Base-by-base conservation (phyloP, 2,329 filamentous ascomycete genomes). In the Fusarium odoratissimum region DNA sequence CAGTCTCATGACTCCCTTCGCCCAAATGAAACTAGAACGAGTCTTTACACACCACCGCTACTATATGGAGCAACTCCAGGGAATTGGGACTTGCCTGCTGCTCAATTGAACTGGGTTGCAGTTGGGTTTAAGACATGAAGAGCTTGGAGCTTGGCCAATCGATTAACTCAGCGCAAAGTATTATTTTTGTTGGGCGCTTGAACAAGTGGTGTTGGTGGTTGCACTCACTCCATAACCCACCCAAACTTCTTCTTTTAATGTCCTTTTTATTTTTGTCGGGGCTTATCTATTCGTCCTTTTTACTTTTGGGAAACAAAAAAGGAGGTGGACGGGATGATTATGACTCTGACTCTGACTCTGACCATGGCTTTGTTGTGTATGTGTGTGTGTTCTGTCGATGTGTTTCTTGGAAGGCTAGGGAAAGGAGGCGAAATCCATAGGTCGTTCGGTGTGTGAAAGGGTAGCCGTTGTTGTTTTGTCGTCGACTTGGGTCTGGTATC, bases 181-280 rank as follows among this genome's bases (percentile, higher is more conserved):
- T 51, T 14, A 35, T 35, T 54, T 52, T 46, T 42, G 55, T 56
- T 64, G 48, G 54, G 67, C 61, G 56, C 67, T 73, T 57, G 49
- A 67, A 51, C n/a, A 62, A 48, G 64, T 70, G 65, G 63, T 69
- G 60, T 62, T 59, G 62, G 60, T 60, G 67, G 67, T 59, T 44
- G 21, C 40, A 57, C 56, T 59, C 48, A 60, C 62, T 63, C 60
- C 56, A 41, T 41, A 52, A 45, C 40, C 44, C 38, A 31, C 49
- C 61, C 46, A 57, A 72, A 60, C 64, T 60, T 54, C 61, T 67
- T 72, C 60, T 73, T 72, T 73, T 73, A 69, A 75, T 76, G 73
- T 75, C 67, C 58, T 73, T 72, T 73, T 76, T 69, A 65, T 75
- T 72, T 74, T 76, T 72, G 69, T 74, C 71, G 69, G 74, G 64